A percentile compares a stretch with the other conserved stretches of the same genome.
Conservation (phyloP, 495 filamentous ascomycete genomes). For the Penicillium paradoxum region DNA sequence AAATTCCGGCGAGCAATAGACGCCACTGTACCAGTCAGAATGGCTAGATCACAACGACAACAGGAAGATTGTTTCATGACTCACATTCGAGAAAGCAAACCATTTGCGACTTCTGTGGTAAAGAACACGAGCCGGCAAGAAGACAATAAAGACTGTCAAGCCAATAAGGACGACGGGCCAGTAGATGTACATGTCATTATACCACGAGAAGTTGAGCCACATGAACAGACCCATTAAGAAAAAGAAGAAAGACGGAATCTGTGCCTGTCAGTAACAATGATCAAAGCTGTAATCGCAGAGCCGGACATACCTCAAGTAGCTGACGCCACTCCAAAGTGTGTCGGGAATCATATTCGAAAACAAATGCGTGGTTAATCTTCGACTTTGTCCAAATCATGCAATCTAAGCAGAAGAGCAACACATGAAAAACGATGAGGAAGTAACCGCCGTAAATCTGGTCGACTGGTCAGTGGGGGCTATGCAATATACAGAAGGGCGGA, state of each 20-base stretch:
- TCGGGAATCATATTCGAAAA: constrained; percentile 91
- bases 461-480: constrained; percentile 23
- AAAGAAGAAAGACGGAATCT: constrained; percentile 71
- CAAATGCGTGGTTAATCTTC: constrained; percentile 92
- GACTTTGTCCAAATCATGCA: constrained; percentile 74
- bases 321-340: constrained; percentile 86
- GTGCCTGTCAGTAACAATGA: constrained; percentile 10
- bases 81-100: constrained; percentile 78
- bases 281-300: background rate
- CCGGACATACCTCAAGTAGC: constrained; percentile 58
- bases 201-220: constrained; percentile 81
- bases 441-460: constrained; percentile 78
- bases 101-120: constrained; percentile 75
- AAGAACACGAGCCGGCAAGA: constrained; percentile 67
- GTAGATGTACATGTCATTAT: constrained; percentile 70
- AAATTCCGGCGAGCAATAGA: constrained; percentile 75
- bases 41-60: background rate
- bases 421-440: constrained; percentile 68
- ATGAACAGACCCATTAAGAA: constrained; percentile 73
- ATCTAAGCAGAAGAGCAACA: constrained; percentile 70
- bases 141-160: constrained; percentile 59
- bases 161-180: constrained; percentile 81
- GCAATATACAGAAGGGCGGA: constrained; percentile 1
- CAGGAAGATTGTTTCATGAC: constrained; percentile 24
- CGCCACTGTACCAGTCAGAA: constrained; percentile 61